A percentile compares a stretch with the other conserved stretches of the same genome.
Evolutionary conservation across 1,284 basidiomycete genomes (phyloP).

Genomic region (Xanthoconium separans): DNA sequence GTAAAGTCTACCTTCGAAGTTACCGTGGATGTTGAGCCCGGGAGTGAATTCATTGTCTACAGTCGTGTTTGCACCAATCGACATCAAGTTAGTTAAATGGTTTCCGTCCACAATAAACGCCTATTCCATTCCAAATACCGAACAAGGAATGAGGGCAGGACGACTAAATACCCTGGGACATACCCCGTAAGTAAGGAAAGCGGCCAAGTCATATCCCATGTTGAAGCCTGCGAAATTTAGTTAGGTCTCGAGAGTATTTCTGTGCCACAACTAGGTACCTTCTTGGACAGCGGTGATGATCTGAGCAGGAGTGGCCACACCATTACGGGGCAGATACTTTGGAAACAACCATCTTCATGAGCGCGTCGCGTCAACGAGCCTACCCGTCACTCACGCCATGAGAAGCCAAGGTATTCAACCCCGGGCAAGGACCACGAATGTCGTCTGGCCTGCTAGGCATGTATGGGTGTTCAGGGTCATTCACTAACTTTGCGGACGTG

Average conservation of each 20-base stretch:
- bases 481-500: conserved; percentile 28
- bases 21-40: conserved; percentile 22
- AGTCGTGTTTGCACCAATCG: conserved; percentile 28
- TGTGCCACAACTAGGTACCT: conserved; percentile 5
- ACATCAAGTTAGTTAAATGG: conserved; percentile 30
- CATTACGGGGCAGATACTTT: conserved; percentile 23
- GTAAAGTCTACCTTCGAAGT: conserved; percentile 20
- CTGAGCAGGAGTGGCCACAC: conserved; percentile 24
- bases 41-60: conserved; percentile 9
- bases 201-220: conserved; percentile 25
- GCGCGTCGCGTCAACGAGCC: background rate
- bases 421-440: conserved; percentile 49
- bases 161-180: background rate
- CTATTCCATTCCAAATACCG: conserved; percentile 8
- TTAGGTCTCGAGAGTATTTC: background rate
- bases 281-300: conserved; percentile 29
- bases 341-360: background rate
- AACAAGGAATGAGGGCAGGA: background rate
- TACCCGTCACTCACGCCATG: conserved; percentile 31
- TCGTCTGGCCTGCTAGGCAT: conserved; percentile 19
- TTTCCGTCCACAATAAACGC: conserved; percentile 27
- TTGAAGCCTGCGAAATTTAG: conserved; percentile 20
- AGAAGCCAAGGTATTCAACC: conserved; percentile 46
- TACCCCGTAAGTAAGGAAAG: conserved; percentile 26
- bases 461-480: conserved; percentile 25